A percentile compares a stretch with the other conserved stretches of the same genome.
phyloP scores from a whole-genome alignment of 208 protist species.

The Leptomonas pyrrhocoris region DNA sequence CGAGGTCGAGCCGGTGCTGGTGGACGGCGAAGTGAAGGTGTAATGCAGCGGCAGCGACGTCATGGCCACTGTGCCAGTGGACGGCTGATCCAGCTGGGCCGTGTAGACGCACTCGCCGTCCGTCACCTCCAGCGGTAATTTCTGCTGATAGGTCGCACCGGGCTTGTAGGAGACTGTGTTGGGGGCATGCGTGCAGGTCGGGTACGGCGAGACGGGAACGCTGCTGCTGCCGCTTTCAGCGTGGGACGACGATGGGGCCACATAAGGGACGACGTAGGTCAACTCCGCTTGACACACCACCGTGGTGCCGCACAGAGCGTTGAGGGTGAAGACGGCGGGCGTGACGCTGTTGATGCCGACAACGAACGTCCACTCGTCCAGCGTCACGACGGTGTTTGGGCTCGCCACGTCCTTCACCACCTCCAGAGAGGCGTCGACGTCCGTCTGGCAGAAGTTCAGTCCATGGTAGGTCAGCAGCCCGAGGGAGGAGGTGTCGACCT shows the following conservation, averaged over 20 bases:
- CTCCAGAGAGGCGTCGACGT: slow-evolving; percentile 7
- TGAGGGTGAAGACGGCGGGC: slow-evolving; percentile 35
- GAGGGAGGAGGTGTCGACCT: neutral
- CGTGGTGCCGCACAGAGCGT: slow-evolving; percentile 39
- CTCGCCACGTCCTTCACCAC: slow-evolving; percentile 16
- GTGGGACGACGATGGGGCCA: slow-evolving; percentile 2
- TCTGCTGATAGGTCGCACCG: slow-evolving; percentile 19
- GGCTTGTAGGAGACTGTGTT: slow-evolving; percentile 29
- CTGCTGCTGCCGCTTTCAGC: slow-evolving; percentile 1
- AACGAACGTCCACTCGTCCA: slow-evolving; percentile 49
- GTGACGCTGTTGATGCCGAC: slow-evolving; percentile 25
- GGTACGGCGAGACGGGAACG: neutral
- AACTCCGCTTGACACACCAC: slow-evolving; percentile 49
- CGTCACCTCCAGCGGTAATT: slow-evolving; percentile 29
- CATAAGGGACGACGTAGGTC: slow-evolving; percentile 20
- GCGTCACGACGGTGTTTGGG: slow-evolving; percentile 30
- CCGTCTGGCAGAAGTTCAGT: slow-evolving; percentile 12
- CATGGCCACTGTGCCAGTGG: slow-evolving; percentile 10
- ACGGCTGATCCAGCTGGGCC: slow-evolving; percentile 14
- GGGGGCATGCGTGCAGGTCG: slow-evolving; percentile 16
- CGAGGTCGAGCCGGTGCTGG: slow-evolving; percentile 16
- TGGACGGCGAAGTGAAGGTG: slow-evolving; percentile 19
- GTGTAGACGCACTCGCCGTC: slow-evolving; percentile 30
- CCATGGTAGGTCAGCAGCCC: slow-evolving; percentile 20
- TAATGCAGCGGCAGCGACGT: slow-evolving; percentile 27